Evolutionary conservation across 1,284 basidiomycete species (phyloP), one percentile per base, ranked within the genome.

Genomic region (Pseudozyma sp.): DNA sequence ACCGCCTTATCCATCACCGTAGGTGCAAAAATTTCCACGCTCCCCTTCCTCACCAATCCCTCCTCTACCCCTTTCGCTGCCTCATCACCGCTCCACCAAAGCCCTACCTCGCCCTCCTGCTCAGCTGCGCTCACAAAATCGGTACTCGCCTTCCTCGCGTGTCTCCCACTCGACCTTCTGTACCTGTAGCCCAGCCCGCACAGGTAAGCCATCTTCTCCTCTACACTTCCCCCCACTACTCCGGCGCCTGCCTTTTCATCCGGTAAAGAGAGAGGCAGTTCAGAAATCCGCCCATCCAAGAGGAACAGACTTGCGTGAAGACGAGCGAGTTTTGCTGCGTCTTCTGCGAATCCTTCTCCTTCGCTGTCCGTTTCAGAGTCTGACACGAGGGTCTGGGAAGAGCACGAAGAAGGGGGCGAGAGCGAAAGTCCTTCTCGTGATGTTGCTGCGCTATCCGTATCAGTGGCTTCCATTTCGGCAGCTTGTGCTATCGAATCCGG

Each of bases 201-300:
- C 8, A 76, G 68, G 34, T 71, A 76, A 0, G 68, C 72, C 72
- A 71, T 69, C 51, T 68, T 62, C 44, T 71, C 72, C 38, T 63
- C 70, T 10, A 67, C 60, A n/a, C 52, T 54, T 8, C 59, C 25
- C 35, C 52, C 59, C 6, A 44, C 19, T 34, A 21, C 21, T 14
- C 31, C 13, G 38, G 13, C n/a, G 12, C 47, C 11, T 14, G 16
- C 42, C 18, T 57, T 48, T 5, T 35, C 38, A 13, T 59, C 59
- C 2, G 49, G 48, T 0, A 58, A 31, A 13, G 71, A 74, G 0
- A 74, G 63, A 5, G 67, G 60, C 5, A 70, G 45, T 48, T 75
- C 72, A 9, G 18, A 13, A 0, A 59, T 54, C 1, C 34, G 31
- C 0, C 55, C 36, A 14, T 76, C 56, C 5, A 70, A 52, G 10